These are phyloP conservation scores for Senecio squalidus DNA, from an alignment of 140 eudicot genomes.

Conservation along the genomic window DNA sequence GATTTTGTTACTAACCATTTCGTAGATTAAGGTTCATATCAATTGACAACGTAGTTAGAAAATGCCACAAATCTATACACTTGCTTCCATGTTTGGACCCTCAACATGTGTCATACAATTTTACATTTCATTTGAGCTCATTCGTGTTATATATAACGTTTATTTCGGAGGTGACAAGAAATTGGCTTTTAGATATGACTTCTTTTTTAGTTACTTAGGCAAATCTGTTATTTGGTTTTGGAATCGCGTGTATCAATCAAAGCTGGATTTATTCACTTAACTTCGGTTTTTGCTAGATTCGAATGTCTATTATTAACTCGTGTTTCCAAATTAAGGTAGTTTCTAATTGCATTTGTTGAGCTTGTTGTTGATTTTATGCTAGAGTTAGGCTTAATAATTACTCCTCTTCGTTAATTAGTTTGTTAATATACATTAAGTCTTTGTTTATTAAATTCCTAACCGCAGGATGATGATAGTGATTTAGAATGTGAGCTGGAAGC, in stretches of 20 bases:
- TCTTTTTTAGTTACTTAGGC: neutral
- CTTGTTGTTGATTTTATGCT: conserved; percentile 4
- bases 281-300: neutral
- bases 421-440: neutral
- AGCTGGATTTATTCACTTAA: neutral
- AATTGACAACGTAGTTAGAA: neutral
- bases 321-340: neutral
- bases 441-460: neutral
- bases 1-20: neutral
- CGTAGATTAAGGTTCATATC: neutral
- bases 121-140: neutral
- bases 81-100: neutral
- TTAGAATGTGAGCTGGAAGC: conserved; percentile 82
- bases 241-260: neutral
- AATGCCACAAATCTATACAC: neutral
- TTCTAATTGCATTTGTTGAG: neutral
- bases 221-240: neutral
- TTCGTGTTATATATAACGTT: no score
- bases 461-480: conserved; percentile 96
- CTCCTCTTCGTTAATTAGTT: neutral
- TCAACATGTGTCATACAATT: neutral
- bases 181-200: neutral
- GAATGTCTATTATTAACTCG: neutral
- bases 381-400: neutral
- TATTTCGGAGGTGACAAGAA: neutral